Evolutionary conservation across 345 rosid species (phyloP).

Genomic region (Bruguiera gymnorhiza): DNA sequence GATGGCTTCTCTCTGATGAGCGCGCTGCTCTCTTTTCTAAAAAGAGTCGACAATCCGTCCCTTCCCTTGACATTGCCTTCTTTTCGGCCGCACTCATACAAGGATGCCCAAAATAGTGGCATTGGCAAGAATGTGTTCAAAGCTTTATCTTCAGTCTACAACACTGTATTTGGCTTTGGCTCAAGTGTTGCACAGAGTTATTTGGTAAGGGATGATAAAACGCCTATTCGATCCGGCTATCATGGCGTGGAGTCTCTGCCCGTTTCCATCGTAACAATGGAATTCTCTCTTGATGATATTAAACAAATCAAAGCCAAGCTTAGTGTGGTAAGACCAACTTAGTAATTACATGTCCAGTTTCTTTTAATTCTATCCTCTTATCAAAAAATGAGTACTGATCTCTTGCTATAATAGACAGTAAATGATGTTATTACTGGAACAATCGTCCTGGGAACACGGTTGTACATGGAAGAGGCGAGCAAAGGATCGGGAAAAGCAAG

Average conservation of each 20-base stretch:
- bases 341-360: not conserved
- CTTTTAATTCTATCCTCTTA: not conserved
- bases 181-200: constrained; percentile 39
- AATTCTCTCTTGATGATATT: constrained; percentile 37
- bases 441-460: constrained; percentile 42
- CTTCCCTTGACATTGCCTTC: constrained; percentile 44
- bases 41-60: constrained; percentile 46
- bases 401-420: constrained; percentile 32
- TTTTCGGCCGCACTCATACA: not conserved
- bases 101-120: not conserved
- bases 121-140: not conserved
- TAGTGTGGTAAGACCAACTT: constrained; percentile 23
- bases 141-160: constrained; percentile 11
- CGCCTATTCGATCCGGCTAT: constrained; percentile 35
- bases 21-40: constrained; percentile 51
- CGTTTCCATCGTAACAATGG: constrained; percentile 15
- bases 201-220: constrained; percentile 31
- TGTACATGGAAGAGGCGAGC: constrained; percentile 37
- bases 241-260: constrained; percentile 39
- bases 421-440: constrained; percentile 51
- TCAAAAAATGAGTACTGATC: not conserved
- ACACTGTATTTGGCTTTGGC: constrained; percentile 32
- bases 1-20: constrained; percentile 58
- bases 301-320: constrained; percentile 37
- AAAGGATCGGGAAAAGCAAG: constrained; percentile 11